These are phyloP conservation scores for Ramaria rubella DNA, from an alignment of 768 basidiomycete genomes.

Conservation along the genomic window DNA sequence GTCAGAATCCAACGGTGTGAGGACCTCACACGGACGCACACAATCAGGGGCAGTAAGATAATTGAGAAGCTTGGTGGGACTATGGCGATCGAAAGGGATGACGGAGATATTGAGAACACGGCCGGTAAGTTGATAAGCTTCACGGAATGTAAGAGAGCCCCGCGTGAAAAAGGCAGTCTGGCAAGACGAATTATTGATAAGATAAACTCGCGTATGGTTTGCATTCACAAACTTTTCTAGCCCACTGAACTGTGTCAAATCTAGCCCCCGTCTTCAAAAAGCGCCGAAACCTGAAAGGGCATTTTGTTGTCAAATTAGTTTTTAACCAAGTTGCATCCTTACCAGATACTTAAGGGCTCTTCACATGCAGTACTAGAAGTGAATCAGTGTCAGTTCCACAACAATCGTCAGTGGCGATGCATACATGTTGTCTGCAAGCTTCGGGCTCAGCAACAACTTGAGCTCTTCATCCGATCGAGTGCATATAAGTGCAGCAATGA, in stretches of 20 bases:
- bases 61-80: conserved; percentile 93
- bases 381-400: conserved; percentile 20
- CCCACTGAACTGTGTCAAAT: conserved; percentile 88
- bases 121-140: conserved; percentile 90
- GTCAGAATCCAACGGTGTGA: conserved; percentile 1
- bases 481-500: conserved; percentile 71
- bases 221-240: conserved; percentile 57
- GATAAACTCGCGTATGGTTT: neutral
- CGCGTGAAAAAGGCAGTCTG: conserved; percentile 86
- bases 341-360: conserved; percentile 66
- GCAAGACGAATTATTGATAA: neutral
- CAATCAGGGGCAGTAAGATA: conserved; percentile 92
- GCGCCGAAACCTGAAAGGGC: conserved; percentile 27
- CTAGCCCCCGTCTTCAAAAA: conserved; percentile 87
- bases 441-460: conserved; percentile 66
- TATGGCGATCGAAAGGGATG: conserved; percentile 84
- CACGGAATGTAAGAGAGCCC: conserved; percentile 91
- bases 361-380: conserved; percentile 54
- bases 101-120: conserved; percentile 92
- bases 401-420: neutral
- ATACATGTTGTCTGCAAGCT: conserved; percentile 68
- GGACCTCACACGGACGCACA: conserved; percentile 38
- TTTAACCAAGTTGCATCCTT: conserved; percentile 23
- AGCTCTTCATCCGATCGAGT: conserved; percentile 88
- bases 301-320: neutral